A percentile compares a stretch with the other conserved stretches of the same genome.
These are phyloP conservation scores for Camelina neglecta DNA, from an alignment of 345 rosid genomes.

Conservation along the genomic window DNA sequence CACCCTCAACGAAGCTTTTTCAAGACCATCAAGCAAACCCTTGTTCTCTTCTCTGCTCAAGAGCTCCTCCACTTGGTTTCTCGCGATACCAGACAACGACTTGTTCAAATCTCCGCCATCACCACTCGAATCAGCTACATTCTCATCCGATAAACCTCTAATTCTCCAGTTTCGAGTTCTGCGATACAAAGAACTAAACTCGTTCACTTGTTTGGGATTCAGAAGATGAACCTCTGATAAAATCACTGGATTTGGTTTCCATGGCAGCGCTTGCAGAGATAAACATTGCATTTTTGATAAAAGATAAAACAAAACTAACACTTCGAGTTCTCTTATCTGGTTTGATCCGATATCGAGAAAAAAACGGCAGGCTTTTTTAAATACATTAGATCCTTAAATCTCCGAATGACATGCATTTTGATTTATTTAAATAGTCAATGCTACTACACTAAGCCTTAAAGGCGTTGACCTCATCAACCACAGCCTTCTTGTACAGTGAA, in stretches of 20 bases:
- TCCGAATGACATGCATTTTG: slow-evolving; percentile 1
- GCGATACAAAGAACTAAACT: slow-evolving; percentile 7
- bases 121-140: slow-evolving; percentile 24
- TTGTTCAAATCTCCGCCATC: slow-evolving; percentile 53
- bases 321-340: not conserved
- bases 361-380: not conserved
- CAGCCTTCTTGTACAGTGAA: slow-evolving; percentile 60
- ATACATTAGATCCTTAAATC: not conserved
- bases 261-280: slow-evolving; percentile 30
- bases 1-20: slow-evolving; percentile 73
- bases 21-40: slow-evolving; percentile 73
- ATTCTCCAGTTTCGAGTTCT: slow-evolving; percentile 46
- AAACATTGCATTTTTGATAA: slow-evolving; percentile 32
- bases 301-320: too few species aligned
- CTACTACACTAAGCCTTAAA: slow-evolving; percentile 41
- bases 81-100: slow-evolving; percentile 68
- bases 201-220: not conserved
- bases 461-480: slow-evolving; percentile 66
- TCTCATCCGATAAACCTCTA: slow-evolving; percentile 44
- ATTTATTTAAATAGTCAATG: too few species aligned
- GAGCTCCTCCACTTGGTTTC: slow-evolving; percentile 67
- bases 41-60: slow-evolving; percentile 76
- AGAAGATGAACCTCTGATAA: not conserved
- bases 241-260: slow-evolving; percentile 31
- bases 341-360: slow-evolving; percentile 11